Conservation (phyloP, 1,139 yeast genomes). For the Taphrina communis region DNA sequence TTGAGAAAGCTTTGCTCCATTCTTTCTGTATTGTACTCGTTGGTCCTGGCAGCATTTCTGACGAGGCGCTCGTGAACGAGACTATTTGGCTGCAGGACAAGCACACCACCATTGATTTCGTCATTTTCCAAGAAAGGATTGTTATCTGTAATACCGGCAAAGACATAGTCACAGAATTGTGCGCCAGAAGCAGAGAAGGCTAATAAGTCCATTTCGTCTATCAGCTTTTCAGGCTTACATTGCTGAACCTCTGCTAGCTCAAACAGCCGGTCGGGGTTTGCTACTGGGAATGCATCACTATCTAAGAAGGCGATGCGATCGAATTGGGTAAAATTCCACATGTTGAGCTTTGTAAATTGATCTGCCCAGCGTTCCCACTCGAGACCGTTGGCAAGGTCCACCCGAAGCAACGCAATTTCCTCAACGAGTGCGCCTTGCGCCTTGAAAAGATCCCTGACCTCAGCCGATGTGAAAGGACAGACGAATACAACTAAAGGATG, state of each 20-base stretch:
- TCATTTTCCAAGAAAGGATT: not conserved
- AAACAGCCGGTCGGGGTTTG: slow-evolving; percentile 56
- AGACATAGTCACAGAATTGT: slow-evolving; percentile 19
- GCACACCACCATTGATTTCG: no score
- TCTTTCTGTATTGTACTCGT: no score
- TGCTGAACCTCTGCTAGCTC: slow-evolving; percentile 45
- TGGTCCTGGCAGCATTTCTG: no score
- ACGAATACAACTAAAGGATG: slow-evolving; percentile 22
- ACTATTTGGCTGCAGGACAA: no score
- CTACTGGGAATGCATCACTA: slow-evolving; percentile 75
- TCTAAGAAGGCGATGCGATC: slow-evolving; percentile 74
- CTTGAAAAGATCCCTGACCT: slow-evolving; percentile 4
- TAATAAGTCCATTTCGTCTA: not conserved
- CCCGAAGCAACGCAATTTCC: slow-evolving; percentile 5
- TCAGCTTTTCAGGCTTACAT: slow-evolving; percentile 8
- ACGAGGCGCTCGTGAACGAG: no score
- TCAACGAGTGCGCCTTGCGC: slow-evolving; percentile 28
- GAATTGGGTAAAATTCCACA: slow-evolving; percentile 70
- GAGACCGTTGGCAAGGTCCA: not conserved
- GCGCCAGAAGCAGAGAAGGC: not conserved
- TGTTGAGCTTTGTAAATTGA: slow-evolving; percentile 48
- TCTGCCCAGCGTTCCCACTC: slow-evolving; percentile 17
- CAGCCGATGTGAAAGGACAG: slow-evolving; percentile 11
- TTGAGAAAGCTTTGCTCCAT: no score
- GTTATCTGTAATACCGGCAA: slow-evolving; percentile 14